Percentiles rank a stretch among this genome's conserved stretches.
Evolutionary conservation across 2,329 filamentous ascomycete species (phyloP).

Genomic region (Graphium sp.): DNA sequence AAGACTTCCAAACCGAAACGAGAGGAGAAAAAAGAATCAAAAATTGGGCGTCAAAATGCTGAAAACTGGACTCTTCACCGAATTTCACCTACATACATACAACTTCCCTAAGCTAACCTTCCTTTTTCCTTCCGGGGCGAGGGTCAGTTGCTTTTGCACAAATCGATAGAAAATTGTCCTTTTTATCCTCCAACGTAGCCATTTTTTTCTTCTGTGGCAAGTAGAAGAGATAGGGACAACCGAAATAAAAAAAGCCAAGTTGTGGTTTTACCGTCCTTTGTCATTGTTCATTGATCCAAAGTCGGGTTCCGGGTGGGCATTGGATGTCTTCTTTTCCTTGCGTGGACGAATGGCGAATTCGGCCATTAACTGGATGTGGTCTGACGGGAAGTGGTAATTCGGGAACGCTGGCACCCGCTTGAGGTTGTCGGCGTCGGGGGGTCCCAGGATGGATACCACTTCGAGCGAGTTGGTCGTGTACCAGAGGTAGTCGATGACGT

Average conservation of each 20-base stretch:
- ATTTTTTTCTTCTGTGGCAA: not conserved
- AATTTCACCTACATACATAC: not conserved
- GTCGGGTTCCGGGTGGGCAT: slow-evolving; percentile 42
- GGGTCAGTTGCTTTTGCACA: no score
- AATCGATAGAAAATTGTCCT: no score
- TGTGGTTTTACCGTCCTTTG: not conserved
- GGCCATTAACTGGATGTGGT: slow-evolving; percentile 78
- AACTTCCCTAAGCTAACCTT: not conserved
- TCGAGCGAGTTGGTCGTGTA: slow-evolving; percentile 84
- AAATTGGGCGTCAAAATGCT: not conserved
- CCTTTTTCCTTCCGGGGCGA: no score
- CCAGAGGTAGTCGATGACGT: slow-evolving; percentile 95
- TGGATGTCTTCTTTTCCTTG: slow-evolving; percentile 74
- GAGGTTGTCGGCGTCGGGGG: slow-evolving; percentile 73
- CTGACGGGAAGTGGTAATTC: slow-evolving; percentile 85
- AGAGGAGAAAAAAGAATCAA: not conserved
- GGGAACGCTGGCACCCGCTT: slow-evolving; percentile 81
- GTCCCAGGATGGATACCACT: slow-evolving; percentile 68
- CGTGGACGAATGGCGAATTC: slow-evolving; percentile 80
- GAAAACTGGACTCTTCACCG: not conserved
- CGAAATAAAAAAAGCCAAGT: not conserved
- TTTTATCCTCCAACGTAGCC: no score
- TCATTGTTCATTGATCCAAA: slow-evolving; percentile 23
- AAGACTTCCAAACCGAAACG: not conserved
- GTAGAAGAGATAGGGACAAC: not conserved